Evolutionary conservation across 441 rosid species (phyloP).

Genomic region (Pelargonium citronellum): DNA sequence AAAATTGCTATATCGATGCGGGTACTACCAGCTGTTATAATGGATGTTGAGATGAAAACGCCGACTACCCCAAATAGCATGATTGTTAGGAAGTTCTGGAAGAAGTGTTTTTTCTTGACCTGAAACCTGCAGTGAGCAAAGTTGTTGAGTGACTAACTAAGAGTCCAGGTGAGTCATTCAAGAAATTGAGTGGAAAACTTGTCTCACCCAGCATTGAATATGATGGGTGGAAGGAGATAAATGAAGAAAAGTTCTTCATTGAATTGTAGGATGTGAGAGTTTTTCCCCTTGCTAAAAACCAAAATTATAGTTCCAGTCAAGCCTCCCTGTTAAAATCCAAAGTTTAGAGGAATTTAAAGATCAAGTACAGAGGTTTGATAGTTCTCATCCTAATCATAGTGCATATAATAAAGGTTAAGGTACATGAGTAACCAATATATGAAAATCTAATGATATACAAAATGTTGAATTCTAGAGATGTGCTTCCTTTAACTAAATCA

Average conservation of each 20-base stretch:
- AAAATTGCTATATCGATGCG: not conserved
- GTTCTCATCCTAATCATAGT: too few species aligned
- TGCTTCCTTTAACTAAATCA: too few species aligned
- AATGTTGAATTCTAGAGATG: too few species aligned
- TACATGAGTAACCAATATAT: too few species aligned
- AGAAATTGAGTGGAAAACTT: not conserved
- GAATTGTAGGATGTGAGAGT: slow-evolving; percentile 66
- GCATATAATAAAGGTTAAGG: too few species aligned
- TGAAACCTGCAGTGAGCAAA: slow-evolving; percentile 52
- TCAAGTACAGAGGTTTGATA: too few species aligned
- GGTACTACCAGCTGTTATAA: slow-evolving; percentile 57
- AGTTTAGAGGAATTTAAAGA: too few species aligned
- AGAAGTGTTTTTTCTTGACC: slow-evolving; percentile 85
- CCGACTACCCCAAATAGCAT: slow-evolving; percentile 71
- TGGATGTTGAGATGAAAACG: slow-evolving; percentile 58
- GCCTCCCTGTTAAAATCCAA: slow-evolving; percentile 42
- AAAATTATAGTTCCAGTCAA: slow-evolving; percentile 54
- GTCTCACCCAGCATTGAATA: slow-evolving; percentile 87
- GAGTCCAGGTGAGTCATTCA: not conserved
- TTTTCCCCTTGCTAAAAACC: slow-evolving; percentile 57
- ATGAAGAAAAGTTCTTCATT: slow-evolving; percentile 80
- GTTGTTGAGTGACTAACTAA: not conserved
- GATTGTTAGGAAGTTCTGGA: slow-evolving; percentile 70
- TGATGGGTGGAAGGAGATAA: slow-evolving; percentile 91
- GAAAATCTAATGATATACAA: too few species aligned